These are phyloP conservation scores for Volutella citrinella DNA, from an alignment of 2,329 filamentous ascomycete species.

Conservation along the genomic window DNA sequence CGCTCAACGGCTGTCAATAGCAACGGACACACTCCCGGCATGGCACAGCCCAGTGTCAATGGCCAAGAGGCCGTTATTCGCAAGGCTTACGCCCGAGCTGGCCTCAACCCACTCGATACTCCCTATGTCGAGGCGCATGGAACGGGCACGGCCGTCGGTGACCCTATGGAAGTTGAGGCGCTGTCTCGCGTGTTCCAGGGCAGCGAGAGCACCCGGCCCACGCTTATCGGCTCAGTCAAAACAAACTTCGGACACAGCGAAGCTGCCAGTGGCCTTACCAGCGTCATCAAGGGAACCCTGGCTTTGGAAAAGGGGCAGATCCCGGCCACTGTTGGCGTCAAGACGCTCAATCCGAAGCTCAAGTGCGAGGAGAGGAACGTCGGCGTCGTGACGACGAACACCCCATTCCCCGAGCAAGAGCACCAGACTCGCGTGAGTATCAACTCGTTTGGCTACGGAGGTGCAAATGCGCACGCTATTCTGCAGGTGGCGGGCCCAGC, in stretches of 20 bases:
- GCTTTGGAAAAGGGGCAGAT: constrained; percentile 14
- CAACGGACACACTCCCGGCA: constrained; percentile 16
- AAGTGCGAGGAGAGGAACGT: constrained; percentile 19
- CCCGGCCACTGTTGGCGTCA: constrained; percentile 12
- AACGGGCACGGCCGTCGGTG: constrained; percentile 50
- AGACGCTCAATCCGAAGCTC: constrained; percentile 17
- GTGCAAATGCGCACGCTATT: constrained; percentile 21
- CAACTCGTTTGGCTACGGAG: constrained; percentile 25
- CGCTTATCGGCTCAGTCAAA: constrained; percentile 17
- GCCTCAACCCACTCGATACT: constrained; percentile 8
- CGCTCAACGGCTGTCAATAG: not conserved
- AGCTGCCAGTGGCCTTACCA: constrained; percentile 14
- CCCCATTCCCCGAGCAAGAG: constrained; percentile 8
- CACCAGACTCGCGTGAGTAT: constrained; percentile 9
- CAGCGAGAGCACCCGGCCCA: not conserved
- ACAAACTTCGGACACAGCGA: constrained; percentile 22
- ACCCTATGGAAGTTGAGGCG: constrained; percentile 48
- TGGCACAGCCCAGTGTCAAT: constrained; percentile 28
- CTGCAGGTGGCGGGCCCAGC: constrained; percentile 7
- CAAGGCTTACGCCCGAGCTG: not conserved
- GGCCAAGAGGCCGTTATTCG: not conserved
- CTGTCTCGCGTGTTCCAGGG: constrained; percentile 30
- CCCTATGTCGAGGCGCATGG: constrained; percentile 45
- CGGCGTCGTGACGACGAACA: constrained; percentile 8
- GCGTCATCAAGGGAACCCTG: constrained; percentile 17